Evolutionary conservation across 2,329 filamentous ascomycete species (phyloP), one percentile per base, ranked within the genome.

Genomic region (Monosporascus sp.): DNA sequence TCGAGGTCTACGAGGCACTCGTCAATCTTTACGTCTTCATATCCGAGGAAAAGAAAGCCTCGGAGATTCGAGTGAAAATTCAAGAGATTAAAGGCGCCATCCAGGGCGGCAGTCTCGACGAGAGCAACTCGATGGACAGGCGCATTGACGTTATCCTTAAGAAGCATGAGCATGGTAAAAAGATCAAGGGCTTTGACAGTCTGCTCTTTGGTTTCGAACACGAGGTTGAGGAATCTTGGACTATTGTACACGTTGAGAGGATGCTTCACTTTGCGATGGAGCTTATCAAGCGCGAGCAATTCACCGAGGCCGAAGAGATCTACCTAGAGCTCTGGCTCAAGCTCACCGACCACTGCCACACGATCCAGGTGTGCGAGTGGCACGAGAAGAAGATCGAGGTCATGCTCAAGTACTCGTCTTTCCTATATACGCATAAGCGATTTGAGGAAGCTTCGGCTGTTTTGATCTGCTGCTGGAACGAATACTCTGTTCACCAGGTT

Each of bases 241-340:
- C 48, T 18, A 50, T 50, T 3, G 36, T 41, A 5, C 48, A n/a
- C 20, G 48, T 50, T 6, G 35, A 50, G 4, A 39, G 17, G 36
- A 43, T 50, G 48, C 17, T 50, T 17, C 48, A 20, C n/a, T 14
- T 38, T 31, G 48, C 48, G 7, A 6, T 43, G 18, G 36, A 50
- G 50, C 18, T 50, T 9, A 50, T 57, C 18, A 37, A 48, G 24
- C 18, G 22, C 15, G 38, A 43, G 27, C 24, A 35, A 17, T 49
- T 54, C 54, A 66, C 61, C 53, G 68, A 58, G n/a, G 76, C 76
- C 0, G 77, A 80, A 58, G 67, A 70, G 44, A 67, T 68, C 3
- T 80, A 78, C 48, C 70, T 79, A n/a, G 73, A 79, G 53, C 69
- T 77, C 4, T 81, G 78, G 78, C 73, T 76, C 60, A 72, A 72